Evolutionary conservation across 352 stramenopile species (phyloP).

Genomic region (Salisapilia sapeloensis): DNA sequence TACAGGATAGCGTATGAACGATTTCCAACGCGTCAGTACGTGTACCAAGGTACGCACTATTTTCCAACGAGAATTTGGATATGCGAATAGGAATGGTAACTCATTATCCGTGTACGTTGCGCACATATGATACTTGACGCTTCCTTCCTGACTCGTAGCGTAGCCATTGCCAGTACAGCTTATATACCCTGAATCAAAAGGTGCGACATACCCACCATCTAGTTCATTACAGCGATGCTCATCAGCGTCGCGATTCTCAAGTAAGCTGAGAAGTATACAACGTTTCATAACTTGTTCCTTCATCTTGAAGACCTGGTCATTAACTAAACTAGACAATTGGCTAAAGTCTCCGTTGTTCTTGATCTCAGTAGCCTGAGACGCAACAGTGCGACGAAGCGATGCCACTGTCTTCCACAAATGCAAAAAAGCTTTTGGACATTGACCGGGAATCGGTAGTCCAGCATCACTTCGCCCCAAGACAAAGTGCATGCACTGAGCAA

Average conservation of each 20-base stretch:
- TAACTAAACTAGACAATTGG: no score
- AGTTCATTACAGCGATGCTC: conserved; percentile 10
- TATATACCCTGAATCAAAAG: conserved; percentile 12
- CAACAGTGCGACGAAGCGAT: conserved; percentile 19
- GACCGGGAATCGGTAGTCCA: no score
- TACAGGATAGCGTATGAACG: no score
- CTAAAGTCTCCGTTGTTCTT: no score
- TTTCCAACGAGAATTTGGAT: conserved; percentile 27
- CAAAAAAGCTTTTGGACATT: no score
- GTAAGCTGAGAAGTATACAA: conserved; percentile 18
- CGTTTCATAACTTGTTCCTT: conserved; percentile 18
- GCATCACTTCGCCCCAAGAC: conserved; percentile 6
- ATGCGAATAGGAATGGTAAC: conserved; percentile 18
- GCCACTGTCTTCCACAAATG: conserved; percentile 32
- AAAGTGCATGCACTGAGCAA: conserved; percentile 13
- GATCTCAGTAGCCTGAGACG: conserved; percentile 21
- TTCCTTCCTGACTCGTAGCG: conserved; percentile 4
- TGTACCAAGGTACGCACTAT: conserved; percentile 20
- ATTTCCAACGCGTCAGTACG: conserved; percentile 17
- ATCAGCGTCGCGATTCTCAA: conserved; percentile 12
- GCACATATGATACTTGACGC: conserved; percentile 9
- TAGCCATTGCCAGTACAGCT: conserved; percentile 4
- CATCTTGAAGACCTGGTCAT: not conserved
- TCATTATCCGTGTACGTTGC: conserved; percentile 10
- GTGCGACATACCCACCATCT: conserved; percentile 14